Base-by-base conservation (phyloP, 768 basidiomycete species). In the Pulveroboletus sp. region DNA sequence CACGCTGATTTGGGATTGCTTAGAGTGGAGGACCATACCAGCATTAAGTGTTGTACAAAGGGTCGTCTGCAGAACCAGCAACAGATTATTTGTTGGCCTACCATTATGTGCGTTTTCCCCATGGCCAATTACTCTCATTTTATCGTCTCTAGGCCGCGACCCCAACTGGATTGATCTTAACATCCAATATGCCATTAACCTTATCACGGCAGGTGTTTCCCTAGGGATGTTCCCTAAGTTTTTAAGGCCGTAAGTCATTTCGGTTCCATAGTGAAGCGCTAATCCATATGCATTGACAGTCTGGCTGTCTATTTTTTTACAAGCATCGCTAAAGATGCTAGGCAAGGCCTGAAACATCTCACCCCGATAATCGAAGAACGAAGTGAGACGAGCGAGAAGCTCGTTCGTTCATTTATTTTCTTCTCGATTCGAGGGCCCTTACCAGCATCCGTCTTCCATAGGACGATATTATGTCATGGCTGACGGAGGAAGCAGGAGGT, bases 61-160 rank as follows among this genome's bases (percentile, higher is more conserved):
- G 21, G 60, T 80, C 23, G 62, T 80, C 6, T 66, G 65, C 25
- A 68, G 75, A 29, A 62, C 68, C 4, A 73, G 64, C 40, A 78
- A 75, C 52, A 71, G 43, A 27, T 7, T 40, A 1, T 21, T 44
- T 33, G 49, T 49, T 14, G 49, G 49, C 27, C 36, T 41, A 36
- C 6, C 43, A 23, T 33, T 43, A 29, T 43, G 46, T 47, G 2
- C 7, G 10, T 24, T 24, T 24, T 13, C 4, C 12, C 21, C 34
- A 16, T 9, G 12, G 11, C 1, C 12, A 2, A 2, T 14, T 0
- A 19, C 13, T 14, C 4, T 6, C 20, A 9, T 33, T 9, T 19
- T 6, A 12, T 24, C 36, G 1, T 11, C 23, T 6, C n/a, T 27
- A 78, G 76, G 76, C 48, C 69, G 72, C 9, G 46, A 76, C 40